phyloP scores from a whole-genome alignment of 306 rosid genomes.

The Lablab purpureus region DNA sequence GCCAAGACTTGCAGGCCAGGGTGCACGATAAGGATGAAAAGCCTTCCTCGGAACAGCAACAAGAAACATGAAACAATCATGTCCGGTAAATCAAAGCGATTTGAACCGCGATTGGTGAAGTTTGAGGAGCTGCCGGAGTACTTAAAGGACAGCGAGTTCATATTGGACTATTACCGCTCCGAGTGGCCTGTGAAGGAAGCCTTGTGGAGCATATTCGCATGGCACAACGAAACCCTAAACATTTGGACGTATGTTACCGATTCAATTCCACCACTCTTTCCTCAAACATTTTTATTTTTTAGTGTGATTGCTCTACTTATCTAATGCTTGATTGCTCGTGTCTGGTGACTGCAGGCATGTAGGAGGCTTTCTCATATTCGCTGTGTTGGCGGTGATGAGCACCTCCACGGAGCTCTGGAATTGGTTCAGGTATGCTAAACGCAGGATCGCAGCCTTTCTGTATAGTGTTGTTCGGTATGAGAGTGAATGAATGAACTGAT shows the following conservation, averaged over 20 bases:
- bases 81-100: not conserved
- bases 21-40: constrained; percentile 35
- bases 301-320: not conserved
- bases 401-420: constrained; percentile 38
- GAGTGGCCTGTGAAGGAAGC: constrained; percentile 89
- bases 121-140: constrained; percentile 83
- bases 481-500: not conserved
- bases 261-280: not conserved
- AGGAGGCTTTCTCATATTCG: constrained; percentile 76
- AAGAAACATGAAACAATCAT: not conserved
- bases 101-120: constrained; percentile 63
- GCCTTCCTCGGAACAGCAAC: constrained; percentile 41
- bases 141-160: constrained; percentile 87
- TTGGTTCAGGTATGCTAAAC: constrained; percentile 58
- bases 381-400: constrained; percentile 61
- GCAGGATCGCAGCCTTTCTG: constrained; percentile 15
- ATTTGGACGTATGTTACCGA: constrained; percentile 74
- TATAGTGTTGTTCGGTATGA: not conserved
- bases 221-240: constrained; percentile 96
- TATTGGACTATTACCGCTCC: constrained; percentile 77
- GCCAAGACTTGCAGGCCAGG: not conserved
- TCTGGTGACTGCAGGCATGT: constrained; percentile 61
- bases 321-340: not conserved
- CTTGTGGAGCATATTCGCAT: constrained; percentile 70
- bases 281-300: not conserved